Evolutionary conservation across 2,329 filamentous ascomycete genomes (phyloP), one percentile per base, ranked within the genome.

Genomic region (Raffaelea deltoideospora): DNA sequence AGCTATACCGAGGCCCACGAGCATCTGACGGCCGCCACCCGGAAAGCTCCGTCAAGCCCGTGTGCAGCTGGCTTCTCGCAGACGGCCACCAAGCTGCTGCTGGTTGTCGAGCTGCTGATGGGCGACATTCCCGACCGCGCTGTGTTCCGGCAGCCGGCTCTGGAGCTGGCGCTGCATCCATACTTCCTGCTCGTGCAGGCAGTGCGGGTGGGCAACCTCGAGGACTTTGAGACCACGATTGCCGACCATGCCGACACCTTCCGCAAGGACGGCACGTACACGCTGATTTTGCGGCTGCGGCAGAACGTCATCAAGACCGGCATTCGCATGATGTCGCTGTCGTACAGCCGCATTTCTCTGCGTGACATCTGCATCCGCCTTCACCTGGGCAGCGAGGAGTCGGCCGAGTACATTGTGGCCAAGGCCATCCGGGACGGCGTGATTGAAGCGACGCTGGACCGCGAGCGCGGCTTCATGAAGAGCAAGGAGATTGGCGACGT

Each of bases 241-340:
- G 79, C 81, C 49, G 72, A 78, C 34, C 77, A 94, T 54, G 78
- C 79, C 40, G 75, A 82, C 31, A 79, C 78, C 10, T 98, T 96
- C 76, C 80, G 85, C 52, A 79, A 81, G 47, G 90, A 98, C 55
- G 84, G 84, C 39, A 96, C 88, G 17, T 96, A 96, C 65, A 93
- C 87, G 10, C 69, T 98, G 40, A 92, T 96, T 50, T 72, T 96
- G 44, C 87, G 90, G 44, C 70, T 98, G 43, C 79, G 90, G 49
- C 90, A 98, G 61, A 98, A 98, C 54, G 90, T 98, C 53, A 96
- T 98, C 74, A 94, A 94, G 69, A 98, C 90, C 4, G 90, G 90
- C 47, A 94, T 98, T 45, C 85, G 90, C 48, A 95, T 96, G 86
- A 93, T 98, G 75, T 96, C 88, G 29, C 68, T 98, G 45, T 94